Base-by-base conservation (phyloP, 2,329 filamentous ascomycete species). In the Xylariaceae sp. region DNA sequence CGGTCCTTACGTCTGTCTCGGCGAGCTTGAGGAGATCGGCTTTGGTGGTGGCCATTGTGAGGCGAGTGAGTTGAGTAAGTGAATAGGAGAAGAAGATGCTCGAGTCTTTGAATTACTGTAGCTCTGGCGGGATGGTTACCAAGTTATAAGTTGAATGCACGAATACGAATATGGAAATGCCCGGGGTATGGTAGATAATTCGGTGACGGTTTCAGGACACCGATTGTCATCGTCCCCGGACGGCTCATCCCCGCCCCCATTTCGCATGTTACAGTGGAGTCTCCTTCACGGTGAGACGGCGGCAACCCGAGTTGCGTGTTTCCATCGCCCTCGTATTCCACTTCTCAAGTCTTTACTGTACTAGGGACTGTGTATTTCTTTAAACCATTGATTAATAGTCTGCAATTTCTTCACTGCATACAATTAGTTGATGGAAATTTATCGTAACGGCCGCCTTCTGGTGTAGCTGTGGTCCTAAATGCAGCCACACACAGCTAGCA, bases 1-100 rank as follows among this genome's bases (percentile, higher is more conserved):
- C 69, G 3, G 67, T 59, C 37, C 66, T 66, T 31, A 78, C 75
- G 59, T 81, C 76, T 8, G 74, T 79, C 58, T 74, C 68, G 44
- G 74, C 65, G 54, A 84, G 77, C 56, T 67, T 57, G 54, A 67
- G 67, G 56, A 79, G 73, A 21, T 72, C 62, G 24, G 64, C 64
- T 53, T 46, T 59, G 6, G 61, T 33, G 52, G 62, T 58, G 37
- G 67, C 63, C 68, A 71, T 72, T 47, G 45, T 62, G 49, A 34
- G 40, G 24, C 17, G 19, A 31, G 9, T 26, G 49, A 50, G 26
- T 49, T 26, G 44, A 9, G 40, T 28, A 17, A 16, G 37, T 37
- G 26, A 44, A 36, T 17, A 33, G 44, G 16, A 23, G 39, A 36
- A 17, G 26, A 31, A 40, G 12, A 21, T 26, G 24, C 33, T n/a